Percentiles rank a stretch among this genome's conserved stretches.
Conservation (phyloP, 345 rosid genomes). For the Carallia brachiata region DNA sequence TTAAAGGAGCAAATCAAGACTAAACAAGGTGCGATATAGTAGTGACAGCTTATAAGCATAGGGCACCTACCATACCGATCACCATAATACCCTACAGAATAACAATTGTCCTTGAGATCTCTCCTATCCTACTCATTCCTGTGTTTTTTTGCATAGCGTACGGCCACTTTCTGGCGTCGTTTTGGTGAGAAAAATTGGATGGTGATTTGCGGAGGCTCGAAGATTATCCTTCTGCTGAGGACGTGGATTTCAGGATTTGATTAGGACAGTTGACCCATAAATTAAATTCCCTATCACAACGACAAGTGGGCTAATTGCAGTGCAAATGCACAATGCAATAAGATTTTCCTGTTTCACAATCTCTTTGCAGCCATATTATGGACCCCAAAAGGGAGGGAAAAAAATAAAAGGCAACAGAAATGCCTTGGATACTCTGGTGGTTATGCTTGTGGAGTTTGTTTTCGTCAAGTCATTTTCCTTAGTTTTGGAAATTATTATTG, state of each 20-base stretch:
- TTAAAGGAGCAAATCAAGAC: not conserved
- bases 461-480: too few relatives aligned
- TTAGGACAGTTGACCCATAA: constrained; percentile 26
- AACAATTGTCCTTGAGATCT: constrained; percentile 14
- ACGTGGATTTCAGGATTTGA: constrained; percentile 34
- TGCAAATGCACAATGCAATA: too few relatives aligned
- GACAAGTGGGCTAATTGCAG: too few relatives aligned
- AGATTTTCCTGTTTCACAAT: too few relatives aligned
- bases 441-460: too few relatives aligned
- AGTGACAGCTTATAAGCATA: constrained; percentile 11
- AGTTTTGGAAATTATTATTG: too few relatives aligned
- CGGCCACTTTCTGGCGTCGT: constrained; percentile 1
- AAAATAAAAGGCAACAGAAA: too few relatives aligned
- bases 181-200: constrained; percentile 3
- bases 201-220: constrained; percentile 20
- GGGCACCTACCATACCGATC: constrained; percentile 49
- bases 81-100: constrained; percentile 28
- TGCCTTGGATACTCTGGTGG: too few relatives aligned
- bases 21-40: constrained; percentile 3
- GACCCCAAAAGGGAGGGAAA: too few relatives aligned
- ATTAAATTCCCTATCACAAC: constrained; percentile 13
- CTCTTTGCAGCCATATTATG: too few relatives aligned
- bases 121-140: constrained; percentile 6
- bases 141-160: not conserved
- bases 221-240: constrained; percentile 15